phyloP scores from a whole-genome alignment of 2,329 filamentous ascomycete genomes.

The Xylaria sp. region DNA sequence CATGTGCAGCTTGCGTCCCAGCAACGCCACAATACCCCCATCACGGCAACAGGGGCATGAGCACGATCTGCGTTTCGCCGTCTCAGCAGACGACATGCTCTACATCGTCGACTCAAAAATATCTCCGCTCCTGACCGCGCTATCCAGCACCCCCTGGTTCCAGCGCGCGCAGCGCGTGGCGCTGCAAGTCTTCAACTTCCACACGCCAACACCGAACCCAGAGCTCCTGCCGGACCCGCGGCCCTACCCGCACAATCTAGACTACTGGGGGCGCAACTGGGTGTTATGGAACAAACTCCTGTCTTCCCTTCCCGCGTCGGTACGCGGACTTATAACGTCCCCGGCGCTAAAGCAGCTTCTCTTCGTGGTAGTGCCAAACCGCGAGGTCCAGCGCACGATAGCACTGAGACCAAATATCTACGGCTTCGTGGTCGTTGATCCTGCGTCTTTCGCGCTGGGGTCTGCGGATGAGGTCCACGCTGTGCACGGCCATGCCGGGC shows the following conservation, averaged over 20 bases:
- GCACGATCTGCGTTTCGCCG: slow-evolving; percentile 7
- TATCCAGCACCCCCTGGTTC: slow-evolving; percentile 14
- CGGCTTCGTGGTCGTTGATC: not conserved
- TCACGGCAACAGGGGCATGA: not conserved
- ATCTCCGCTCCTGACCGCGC: not conserved
- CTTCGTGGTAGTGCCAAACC: slow-evolving; percentile 18
- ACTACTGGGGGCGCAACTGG: slow-evolving; percentile 11
- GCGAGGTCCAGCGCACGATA: not conserved
- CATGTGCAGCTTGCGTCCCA: slow-evolving; percentile 1
- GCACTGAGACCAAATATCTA: not conserved
- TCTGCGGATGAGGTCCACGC: not conserved
- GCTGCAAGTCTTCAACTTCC: slow-evolving; percentile 21
- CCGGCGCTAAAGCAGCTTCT: not conserved
- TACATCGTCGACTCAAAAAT: slow-evolving; percentile 19
- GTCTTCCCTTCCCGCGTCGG: not conserved
- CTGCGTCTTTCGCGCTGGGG: not conserved
- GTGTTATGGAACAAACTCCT: slow-evolving; percentile 19
- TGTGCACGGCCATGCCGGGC: not conserved
- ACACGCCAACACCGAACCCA: not conserved
- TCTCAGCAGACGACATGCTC: slow-evolving; percentile 14
- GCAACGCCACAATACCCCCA: not conserved
- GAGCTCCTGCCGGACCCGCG: not conserved
- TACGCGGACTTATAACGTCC: not conserved
- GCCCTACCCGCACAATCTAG: not conserved
- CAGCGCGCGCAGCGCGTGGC: slow-evolving; percentile 4